Evolutionary conservation across 1,284 basidiomycete species (phyloP), one percentile per base, ranked within the genome.

Genomic region (Prillingera fragicola): DNA sequence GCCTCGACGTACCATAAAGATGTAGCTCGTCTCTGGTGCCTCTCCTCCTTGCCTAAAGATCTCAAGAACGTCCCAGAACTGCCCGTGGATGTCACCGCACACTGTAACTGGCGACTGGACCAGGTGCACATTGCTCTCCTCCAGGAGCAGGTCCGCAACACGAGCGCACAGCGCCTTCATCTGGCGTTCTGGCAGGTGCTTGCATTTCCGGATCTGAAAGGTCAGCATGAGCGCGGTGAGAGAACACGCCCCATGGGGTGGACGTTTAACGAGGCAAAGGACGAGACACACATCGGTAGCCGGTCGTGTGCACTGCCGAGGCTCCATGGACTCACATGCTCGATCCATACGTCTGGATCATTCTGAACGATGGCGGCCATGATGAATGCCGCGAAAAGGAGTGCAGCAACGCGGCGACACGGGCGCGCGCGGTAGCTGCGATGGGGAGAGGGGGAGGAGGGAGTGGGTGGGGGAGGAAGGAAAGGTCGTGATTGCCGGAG

Each of bases 61-160:
- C 74, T 97, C 91, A 15, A 92, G 74, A 18, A 96, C 76, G 65
- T 96, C 90, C 89, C 89, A 96, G 67, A 95, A 91, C 70, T 95
- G 90, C 18, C 90, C 90, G 62, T 94, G 90, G 38, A 95, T 91
- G 67, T 94, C 90, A 17, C 89, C 89, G 65, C 88, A 92, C 45
- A 94, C 85, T 0, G 89, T 92, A 18, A 94, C 89, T 0, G 91
- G 92, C 41, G 81, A 84, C 15, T 82, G 83, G 27, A 96, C 88
- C 12, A 88, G 88, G 63, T 94, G 90, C 41, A 96, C 92, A 63
- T 96, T 97, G 52, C 84, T 86, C 70, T 96, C 92, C 69, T 96
- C 92, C 64, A 96, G 81, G 25, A 96, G 78, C 33, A 92, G 80
- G 25, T 81, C 77, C 37, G 87, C 81, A 27, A 96, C 89, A 41